phyloP scores from a whole-genome alignment of 495 filamentous ascomycete genomes.

The Aspergillus cristatus region DNA sequence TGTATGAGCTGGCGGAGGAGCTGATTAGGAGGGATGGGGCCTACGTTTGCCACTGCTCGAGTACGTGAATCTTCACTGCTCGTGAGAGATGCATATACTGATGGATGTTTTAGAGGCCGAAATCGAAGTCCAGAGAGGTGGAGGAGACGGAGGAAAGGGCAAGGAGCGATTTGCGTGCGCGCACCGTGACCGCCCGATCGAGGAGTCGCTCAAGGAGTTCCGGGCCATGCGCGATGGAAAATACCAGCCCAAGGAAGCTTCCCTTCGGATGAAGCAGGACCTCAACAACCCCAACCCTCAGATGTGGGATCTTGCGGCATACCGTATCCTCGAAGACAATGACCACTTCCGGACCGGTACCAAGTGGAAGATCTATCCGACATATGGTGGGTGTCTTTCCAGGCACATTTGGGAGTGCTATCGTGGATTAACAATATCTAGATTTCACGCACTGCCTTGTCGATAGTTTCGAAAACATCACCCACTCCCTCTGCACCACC shows the following conservation, averaged over 20 bases:
- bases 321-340: conserved; percentile 58
- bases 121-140: conserved; percentile 73
- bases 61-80: too few species aligned
- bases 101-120: conserved; percentile 45
- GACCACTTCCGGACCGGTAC: conserved; percentile 61
- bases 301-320: conserved; percentile 66
- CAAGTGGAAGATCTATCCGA: conserved; percentile 80
- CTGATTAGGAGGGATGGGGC: conserved; percentile 64
- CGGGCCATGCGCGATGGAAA: conserved; percentile 84
- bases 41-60: conserved; percentile 65
- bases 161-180: conserved; percentile 64
- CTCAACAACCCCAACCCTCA: conserved; percentile 53
- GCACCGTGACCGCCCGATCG: conserved; percentile 64
- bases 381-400: conserved; percentile 54
- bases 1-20: conserved; percentile 85
- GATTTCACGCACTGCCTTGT: conserved; percentile 41
- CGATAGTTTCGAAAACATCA: conserved; percentile 80
- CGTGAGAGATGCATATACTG: too few species aligned
- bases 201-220: conserved; percentile 75
- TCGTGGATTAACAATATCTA: not conserved
- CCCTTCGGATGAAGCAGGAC: conserved; percentile 81
- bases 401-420: too few species aligned
- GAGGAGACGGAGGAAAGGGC: conserved; percentile 47
- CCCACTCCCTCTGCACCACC: conserved; percentile 81
- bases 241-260: conserved; percentile 80